Conservation (phyloP, 2,329 filamentous ascomycete genomes). For the Blumeria graminis region DNA sequence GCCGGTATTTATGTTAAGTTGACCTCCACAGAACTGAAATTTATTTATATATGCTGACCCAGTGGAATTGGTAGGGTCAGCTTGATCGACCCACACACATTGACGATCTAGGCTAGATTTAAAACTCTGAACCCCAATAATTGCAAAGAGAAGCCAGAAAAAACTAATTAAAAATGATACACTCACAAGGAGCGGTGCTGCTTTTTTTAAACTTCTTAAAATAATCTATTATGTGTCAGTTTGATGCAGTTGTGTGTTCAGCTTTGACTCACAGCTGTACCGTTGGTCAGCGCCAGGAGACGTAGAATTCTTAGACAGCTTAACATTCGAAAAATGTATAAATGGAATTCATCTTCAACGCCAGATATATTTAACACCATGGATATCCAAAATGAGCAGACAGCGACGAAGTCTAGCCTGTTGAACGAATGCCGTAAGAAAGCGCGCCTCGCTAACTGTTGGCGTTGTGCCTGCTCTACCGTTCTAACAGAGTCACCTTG, state of each 20-base stretch:
- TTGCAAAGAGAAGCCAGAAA: constrained; percentile 94
- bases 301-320: constrained; percentile 83
- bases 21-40: constrained; percentile 68
- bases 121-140: constrained; percentile 91
- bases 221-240: constrained; percentile 39
- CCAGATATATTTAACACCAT: constrained; percentile 49
- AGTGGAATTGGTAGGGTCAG: constrained; percentile 24
- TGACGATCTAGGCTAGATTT: constrained; percentile 57
- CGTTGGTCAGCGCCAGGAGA: constrained; percentile 74
- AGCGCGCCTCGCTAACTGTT: constrained; percentile 68
- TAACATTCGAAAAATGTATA: constrained; percentile 90
- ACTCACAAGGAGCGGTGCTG: constrained; percentile 71
- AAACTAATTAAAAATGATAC: constrained; percentile 88
- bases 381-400: constrained; percentile 86
- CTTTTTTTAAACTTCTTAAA: constrained; percentile 81
- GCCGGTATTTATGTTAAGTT: constrained; percentile 37
- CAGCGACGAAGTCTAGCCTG: constrained; percentile 77
- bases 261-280: constrained; percentile 50
- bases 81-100: constrained; percentile 53
- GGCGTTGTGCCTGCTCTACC: constrained; percentile 54
- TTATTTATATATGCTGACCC: constrained; percentile 33
- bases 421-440: constrained; percentile 94
- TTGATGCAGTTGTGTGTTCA: not conserved
- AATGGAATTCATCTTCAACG: constrained; percentile 41
- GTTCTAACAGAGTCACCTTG: constrained; percentile 34